Base-by-base conservation (phyloP, 2,329 filamentous ascomycete genomes). In the Fusarium anthophilum region DNA sequence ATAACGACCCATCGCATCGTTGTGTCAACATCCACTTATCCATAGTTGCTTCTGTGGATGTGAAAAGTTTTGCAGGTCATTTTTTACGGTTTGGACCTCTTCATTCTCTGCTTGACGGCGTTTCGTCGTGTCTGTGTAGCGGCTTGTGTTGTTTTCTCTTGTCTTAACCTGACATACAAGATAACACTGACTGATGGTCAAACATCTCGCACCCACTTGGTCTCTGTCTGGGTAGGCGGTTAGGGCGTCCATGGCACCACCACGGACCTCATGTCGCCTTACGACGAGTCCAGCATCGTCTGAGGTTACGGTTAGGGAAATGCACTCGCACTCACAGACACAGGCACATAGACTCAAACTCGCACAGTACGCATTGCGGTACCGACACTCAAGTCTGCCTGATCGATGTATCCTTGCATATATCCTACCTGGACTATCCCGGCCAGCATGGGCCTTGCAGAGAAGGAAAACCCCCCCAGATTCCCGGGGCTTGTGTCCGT, bases 401-500 rank as follows among this genome's bases (percentile, higher is more conserved):
- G 72, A 71, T 74, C 74, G 69, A 78, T 76, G 70, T 68, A 77
- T 77, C 75, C 65, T 60, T 77, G 61, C 45, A 63, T 48, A 58
- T 43, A 56, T 68, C 69, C 71, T 22, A 35, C 30, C n/a, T 50
- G 20, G 51, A 55, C 51, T 67, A 73, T 76, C 72, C 58, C 60
- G 70, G 51, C 66, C 66, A 48, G 54, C 53, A 65, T 63, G 66
- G 76, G 66, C 73, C 72, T 76, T 72, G 66, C 63, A 70, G 67
- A 63, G 53, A 63, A 63, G 57, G 37, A 50, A 67, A 69, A 54
- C 30, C 74, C 76, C 43, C 77, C 77, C 77, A 79, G 77, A 79
- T 79, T 79, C 73, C 74, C 71, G 77, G 77, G 76, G 77, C 67
- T 75, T 71, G 77, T 75, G 77, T 64, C 76, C 73, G 77, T 69